These are phyloP conservation scores for Aspergillus ruber DNA, from an alignment of 2,329 filamentous ascomycete genomes.

Conservation along the genomic window DNA sequence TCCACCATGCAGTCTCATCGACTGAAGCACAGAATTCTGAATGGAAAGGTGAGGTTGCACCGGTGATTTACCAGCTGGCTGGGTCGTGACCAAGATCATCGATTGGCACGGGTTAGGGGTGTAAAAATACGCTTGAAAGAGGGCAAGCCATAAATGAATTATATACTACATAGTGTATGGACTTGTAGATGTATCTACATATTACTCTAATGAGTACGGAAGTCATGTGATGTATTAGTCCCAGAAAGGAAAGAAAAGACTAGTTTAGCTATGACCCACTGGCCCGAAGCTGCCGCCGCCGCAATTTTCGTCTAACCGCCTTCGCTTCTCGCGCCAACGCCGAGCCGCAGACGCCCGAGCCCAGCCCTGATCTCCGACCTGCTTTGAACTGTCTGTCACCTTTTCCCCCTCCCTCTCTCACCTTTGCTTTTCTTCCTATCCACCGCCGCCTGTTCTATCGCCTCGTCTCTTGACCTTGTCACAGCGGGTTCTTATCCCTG, in stretches of 20 bases:
- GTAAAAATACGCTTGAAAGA: too few relatives aligned
- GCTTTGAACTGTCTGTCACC: slow-evolving; percentile 14
- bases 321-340: slow-evolving; percentile 31
- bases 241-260: background rate
- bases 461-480: slow-evolving; percentile 2
- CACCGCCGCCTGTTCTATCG: background rate
- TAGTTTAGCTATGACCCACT: background rate
- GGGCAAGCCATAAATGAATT: too few relatives aligned
- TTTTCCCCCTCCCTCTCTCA: slow-evolving; percentile 1
- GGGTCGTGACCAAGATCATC: too few relatives aligned
- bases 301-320: slow-evolving; percentile 20
- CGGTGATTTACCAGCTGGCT: too few relatives aligned
- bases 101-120: too few relatives aligned
- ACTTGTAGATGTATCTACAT: too few relatives aligned
- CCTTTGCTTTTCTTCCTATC: slow-evolving; percentile 1
- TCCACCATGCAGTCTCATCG: too few relatives aligned
- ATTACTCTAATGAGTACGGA: too few relatives aligned
- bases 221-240: background rate
- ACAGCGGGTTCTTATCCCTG: slow-evolving; percentile 9
- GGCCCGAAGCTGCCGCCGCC: background rate
- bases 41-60: too few relatives aligned
- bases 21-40: too few relatives aligned
- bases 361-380: slow-evolving; percentile 15
- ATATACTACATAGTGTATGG: too few relatives aligned
- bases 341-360: slow-evolving; percentile 19